Percentiles rank a stretch among this genome's conserved stretches.
phyloP scores from a whole-genome alignment of 1,284 basidiomycete genomes.

The Rhodotorula mucilaginosa region DNA sequence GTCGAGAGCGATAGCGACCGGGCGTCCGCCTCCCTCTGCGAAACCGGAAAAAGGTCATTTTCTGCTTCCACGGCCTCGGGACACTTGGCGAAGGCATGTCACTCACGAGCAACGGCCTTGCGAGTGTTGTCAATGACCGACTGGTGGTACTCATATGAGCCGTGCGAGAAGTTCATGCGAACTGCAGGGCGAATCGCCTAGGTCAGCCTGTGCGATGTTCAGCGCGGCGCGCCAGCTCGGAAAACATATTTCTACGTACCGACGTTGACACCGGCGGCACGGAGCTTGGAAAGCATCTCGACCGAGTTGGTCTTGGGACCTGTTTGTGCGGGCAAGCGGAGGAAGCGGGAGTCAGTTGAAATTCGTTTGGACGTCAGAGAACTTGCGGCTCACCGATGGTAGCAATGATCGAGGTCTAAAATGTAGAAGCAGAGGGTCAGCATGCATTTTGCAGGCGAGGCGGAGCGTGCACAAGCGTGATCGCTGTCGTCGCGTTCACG shows the following conservation, averaged over 20 bases:
- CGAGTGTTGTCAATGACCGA: slow-evolving; percentile 95
- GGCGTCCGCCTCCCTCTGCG: slow-evolving; percentile 70
- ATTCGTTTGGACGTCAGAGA: too few species aligned
- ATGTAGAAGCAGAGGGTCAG: not conserved
- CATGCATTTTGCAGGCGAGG: not conserved
- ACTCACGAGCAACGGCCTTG: slow-evolving; percentile 70
- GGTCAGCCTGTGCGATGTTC: not conserved
- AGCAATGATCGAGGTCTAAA: slow-evolving; percentile 88
- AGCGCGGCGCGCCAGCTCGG: not conserved
- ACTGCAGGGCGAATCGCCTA: slow-evolving; percentile 57
- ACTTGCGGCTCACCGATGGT: slow-evolving; percentile 71
- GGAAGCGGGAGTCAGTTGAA: not conserved
- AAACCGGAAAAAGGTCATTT: slow-evolving; percentile 7
- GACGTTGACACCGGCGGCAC: slow-evolving; percentile 89
- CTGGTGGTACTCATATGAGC: slow-evolving; percentile 94
- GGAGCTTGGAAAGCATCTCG: slow-evolving; percentile 76
- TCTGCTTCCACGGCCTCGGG: not conserved
- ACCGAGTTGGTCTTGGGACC: slow-evolving; percentile 88
- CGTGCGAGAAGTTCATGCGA: slow-evolving; percentile 98
- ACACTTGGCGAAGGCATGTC: not conserved
- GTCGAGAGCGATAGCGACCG: slow-evolving; percentile 96
- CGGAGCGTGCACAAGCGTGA: too few species aligned
- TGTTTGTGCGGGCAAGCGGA: slow-evolving; percentile 46
- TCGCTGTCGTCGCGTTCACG: too few species aligned
- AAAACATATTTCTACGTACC: slow-evolving; percentile 58